phyloP scores from a whole-genome alignment of 345 rosid species.

The Eucalyptus urophylla region DNA sequence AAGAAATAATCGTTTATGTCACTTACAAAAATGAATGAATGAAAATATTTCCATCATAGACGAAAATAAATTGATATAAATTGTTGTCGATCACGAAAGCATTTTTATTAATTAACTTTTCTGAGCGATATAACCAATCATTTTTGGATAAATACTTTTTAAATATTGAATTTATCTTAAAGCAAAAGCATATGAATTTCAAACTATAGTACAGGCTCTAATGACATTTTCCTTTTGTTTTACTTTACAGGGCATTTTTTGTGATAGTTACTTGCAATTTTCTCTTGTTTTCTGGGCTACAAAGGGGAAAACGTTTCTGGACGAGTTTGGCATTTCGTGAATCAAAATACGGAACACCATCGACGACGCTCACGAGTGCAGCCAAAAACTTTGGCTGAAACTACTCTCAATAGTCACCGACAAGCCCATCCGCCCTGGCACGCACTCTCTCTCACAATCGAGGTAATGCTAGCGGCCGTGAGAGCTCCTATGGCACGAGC shows the following conservation, averaged over 20 bases:
- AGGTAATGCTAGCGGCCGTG: no score
- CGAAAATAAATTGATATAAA: no score
- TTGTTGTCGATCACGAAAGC: no score
- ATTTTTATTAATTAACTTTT: not conserved
- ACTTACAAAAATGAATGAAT: no score
- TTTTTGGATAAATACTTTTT: accelerated
- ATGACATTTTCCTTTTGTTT: not conserved
- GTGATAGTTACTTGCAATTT: not conserved
- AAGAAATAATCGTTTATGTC: accelerated
- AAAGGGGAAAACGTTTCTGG: not conserved
- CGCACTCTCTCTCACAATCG: no score
- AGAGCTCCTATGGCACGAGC: no score
- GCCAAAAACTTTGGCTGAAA: no score
- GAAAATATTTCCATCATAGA: no score
- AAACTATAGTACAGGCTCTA: accelerated
- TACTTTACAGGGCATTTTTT: not conserved
- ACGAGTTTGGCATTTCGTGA: not conserved
- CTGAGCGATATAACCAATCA: accelerated
- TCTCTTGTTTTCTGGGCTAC: not conserved
- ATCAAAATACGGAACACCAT: not conserved
- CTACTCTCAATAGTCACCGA: no score
- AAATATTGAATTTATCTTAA: no score
- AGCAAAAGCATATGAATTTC: not conserved
- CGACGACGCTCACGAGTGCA: not conserved
- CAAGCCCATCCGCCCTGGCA: no score